These are phyloP conservation scores for Pseudodiploospora longispora DNA, from an alignment of 2,329 filamentous ascomycete genomes.

Conservation along the genomic window DNA sequence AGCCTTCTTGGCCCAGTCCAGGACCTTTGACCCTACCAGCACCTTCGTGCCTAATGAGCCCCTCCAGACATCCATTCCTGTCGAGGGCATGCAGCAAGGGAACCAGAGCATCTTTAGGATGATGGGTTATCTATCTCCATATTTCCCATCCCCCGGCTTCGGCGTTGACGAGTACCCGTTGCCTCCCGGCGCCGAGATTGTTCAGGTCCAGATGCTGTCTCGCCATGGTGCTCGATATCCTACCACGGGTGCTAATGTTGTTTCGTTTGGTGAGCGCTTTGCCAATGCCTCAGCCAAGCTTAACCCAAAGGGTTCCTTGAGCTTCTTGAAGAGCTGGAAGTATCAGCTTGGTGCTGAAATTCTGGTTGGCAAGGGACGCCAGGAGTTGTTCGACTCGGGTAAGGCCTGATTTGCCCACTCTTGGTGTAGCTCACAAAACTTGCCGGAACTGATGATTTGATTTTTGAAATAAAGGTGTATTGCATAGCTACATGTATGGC, in stretches of 20 bases:
- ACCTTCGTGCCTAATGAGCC: conserved; percentile 62
- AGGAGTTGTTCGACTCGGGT: conserved; percentile 63
- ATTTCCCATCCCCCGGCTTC: conserved; percentile 64
- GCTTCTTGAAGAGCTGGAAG: conserved; percentile 61
- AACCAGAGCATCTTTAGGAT: conserved; percentile 62
- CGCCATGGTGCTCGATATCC: conserved; percentile 70
- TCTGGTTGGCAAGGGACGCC: conserved; percentile 62
- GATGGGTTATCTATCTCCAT: conserved; percentile 60
- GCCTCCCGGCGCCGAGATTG: conserved; percentile 57
- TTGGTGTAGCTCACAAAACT: background rate
- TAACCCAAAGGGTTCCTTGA: conserved; percentile 49
- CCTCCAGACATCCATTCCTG: conserved; percentile 62
- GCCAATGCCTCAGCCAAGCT: conserved; percentile 44
- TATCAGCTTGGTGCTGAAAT: conserved; percentile 65
- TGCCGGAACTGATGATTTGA: background rate
- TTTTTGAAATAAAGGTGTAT: conserved; percentile 37
- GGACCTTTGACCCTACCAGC: conserved; percentile 55
- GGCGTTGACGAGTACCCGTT: conserved; percentile 65
- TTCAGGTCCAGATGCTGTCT: conserved; percentile 64
- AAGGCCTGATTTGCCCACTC: conserved; percentile 3
- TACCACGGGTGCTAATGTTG: conserved; percentile 49
- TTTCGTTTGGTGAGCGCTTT: conserved; percentile 48
- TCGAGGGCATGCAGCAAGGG: conserved; percentile 46
- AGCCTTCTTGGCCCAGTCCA: conserved; percentile 64
- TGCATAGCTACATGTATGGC: conserved; percentile 67